Evolutionary conservation across 2,329 filamentous ascomycete species (phyloP).

Genomic region (Exophiala viscosa): DNA sequence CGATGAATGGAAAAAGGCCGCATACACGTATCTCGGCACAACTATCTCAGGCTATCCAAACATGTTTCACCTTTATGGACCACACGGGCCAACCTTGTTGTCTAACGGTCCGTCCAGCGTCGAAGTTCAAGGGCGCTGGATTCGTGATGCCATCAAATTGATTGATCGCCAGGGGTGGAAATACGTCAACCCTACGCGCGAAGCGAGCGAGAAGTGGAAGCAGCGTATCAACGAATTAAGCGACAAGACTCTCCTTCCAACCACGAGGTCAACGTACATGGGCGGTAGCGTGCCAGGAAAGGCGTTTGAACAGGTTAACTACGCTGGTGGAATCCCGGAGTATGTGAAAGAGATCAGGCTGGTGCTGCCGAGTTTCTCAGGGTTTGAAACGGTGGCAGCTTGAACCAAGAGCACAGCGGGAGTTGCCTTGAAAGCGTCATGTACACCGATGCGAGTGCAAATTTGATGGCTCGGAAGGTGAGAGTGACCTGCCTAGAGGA

Average conservation of each 20-base stretch:
- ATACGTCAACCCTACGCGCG: constrained; percentile 49
- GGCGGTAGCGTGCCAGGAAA: constrained; percentile 56
- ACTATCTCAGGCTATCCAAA: constrained; percentile 44
- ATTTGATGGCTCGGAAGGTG: no score
- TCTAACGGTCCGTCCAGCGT: constrained; percentile 54
- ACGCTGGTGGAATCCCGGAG: constrained; percentile 29
- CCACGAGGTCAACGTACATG: constrained; percentile 51
- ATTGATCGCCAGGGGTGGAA: constrained; percentile 46
- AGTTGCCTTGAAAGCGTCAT: neutral
- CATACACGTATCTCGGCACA: constrained; percentile 41
- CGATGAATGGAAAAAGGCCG: constrained; percentile 30
- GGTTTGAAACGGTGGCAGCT: constrained; percentile 22
- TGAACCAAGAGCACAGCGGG: neutral
- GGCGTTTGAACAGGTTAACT: constrained; percentile 51
- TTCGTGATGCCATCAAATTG: constrained; percentile 47
- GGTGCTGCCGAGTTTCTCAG: constrained; percentile 21
- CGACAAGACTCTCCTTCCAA: constrained; percentile 44
- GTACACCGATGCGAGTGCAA: no score
- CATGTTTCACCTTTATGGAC: constrained; percentile 52
- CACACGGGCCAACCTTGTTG: constrained; percentile 54
- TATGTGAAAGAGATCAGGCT: constrained; percentile 26
- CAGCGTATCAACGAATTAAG: constrained; percentile 38
- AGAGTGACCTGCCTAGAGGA: no score
- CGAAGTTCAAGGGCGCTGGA: constrained; percentile 56
- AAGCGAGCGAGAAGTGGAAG: constrained; percentile 50